Percentiles rank a stretch among this genome's conserved stretches.
Evolutionary conservation across 2,329 filamentous ascomycete genomes (phyloP).

Genomic region (Colletotrichum sp.): DNA sequence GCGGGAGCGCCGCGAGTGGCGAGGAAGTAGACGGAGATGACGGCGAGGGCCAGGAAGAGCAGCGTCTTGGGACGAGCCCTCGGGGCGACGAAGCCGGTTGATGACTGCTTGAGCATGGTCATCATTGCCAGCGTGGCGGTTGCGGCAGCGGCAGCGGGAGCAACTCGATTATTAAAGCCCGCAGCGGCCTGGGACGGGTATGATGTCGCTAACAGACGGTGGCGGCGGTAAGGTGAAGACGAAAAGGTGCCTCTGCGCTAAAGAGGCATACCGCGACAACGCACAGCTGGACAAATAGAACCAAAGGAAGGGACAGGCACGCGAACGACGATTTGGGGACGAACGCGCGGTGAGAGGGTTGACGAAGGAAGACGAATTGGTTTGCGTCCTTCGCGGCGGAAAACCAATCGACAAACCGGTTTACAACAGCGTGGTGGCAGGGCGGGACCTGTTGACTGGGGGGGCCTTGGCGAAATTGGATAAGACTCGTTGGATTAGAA

Average conservation of each 20-base stretch:
- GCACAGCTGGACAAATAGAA: neutral
- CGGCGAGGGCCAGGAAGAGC: constrained; percentile 42
- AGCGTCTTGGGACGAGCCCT: constrained; percentile 47
- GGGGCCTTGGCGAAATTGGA: constrained; percentile 16
- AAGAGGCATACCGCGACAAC: constrained; percentile 16
- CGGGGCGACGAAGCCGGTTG: constrained; percentile 26
- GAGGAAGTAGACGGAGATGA: constrained; percentile 48
- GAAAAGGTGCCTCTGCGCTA: constrained; percentile 6
- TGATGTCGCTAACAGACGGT: neutral
- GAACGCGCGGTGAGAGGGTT: neutral
- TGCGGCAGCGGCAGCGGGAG: neutral
- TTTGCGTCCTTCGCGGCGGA: neutral
- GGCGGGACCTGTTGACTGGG: constrained; percentile 1
- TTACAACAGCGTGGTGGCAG: neutral
- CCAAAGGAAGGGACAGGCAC: constrained; percentile 4
- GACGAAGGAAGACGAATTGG: neutral
- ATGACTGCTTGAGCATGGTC: constrained; percentile 29
- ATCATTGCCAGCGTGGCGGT: constrained; percentile 2
- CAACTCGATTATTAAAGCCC: neutral
- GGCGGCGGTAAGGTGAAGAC: neutral
- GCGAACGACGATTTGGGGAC: neutral
- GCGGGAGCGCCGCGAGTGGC: constrained; percentile 40
- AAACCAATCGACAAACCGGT: constrained; percentile 11
- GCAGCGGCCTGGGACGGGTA: neutral
- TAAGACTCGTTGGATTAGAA: constrained; percentile 24